Conservation (phyloP, 2,329 filamentous ascomycete species). For the Microdochium trichocladiopsis region DNA sequence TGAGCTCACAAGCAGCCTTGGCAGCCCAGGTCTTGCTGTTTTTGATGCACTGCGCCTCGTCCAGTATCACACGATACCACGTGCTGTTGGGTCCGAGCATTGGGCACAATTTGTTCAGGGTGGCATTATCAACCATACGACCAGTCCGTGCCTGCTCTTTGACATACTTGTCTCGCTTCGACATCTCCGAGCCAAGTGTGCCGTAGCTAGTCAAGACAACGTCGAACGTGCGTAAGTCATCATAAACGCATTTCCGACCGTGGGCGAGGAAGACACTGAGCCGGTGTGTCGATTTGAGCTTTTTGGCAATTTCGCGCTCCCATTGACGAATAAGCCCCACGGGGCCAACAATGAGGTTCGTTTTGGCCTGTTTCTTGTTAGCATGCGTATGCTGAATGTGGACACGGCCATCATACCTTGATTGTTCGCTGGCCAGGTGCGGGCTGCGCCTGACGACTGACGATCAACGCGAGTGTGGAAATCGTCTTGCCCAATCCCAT, state of each 20-base stretch:
- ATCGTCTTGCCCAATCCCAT: slow-evolving; percentile 86
- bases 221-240: slow-evolving; percentile 57
- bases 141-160: slow-evolving; percentile 36
- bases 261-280: slow-evolving; percentile 67
- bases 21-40: slow-evolving; percentile 59
- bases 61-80: slow-evolving; percentile 67
- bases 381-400: slow-evolving; percentile 1
- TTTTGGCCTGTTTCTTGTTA: slow-evolving; percentile 38
- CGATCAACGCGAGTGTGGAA: slow-evolving; percentile 71
- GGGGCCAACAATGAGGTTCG: slow-evolving; percentile 77
- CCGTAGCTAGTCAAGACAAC: slow-evolving; percentile 75
- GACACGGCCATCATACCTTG: slow-evolving; percentile 15
- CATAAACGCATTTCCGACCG: slow-evolving; percentile 53
- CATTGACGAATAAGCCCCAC: slow-evolving; percentile 78
- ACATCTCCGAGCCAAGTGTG: slow-evolving; percentile 60
- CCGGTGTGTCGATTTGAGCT: slow-evolving; percentile 52
- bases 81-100: slow-evolving; percentile 51
- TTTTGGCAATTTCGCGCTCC: slow-evolving; percentile 70
- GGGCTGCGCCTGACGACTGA: slow-evolving; percentile 29
- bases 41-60: slow-evolving; percentile 78
- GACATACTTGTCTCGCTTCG: slow-evolving; percentile 48
- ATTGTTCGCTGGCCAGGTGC: slow-evolving; percentile 46
- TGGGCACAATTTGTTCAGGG: slow-evolving; percentile 35
- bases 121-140: slow-evolving; percentile 27
- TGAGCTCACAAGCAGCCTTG: slow-evolving; percentile 50